Conservation (phyloP, 1,139 yeast genomes). For the Magnusiomyces paraingens region DNA sequence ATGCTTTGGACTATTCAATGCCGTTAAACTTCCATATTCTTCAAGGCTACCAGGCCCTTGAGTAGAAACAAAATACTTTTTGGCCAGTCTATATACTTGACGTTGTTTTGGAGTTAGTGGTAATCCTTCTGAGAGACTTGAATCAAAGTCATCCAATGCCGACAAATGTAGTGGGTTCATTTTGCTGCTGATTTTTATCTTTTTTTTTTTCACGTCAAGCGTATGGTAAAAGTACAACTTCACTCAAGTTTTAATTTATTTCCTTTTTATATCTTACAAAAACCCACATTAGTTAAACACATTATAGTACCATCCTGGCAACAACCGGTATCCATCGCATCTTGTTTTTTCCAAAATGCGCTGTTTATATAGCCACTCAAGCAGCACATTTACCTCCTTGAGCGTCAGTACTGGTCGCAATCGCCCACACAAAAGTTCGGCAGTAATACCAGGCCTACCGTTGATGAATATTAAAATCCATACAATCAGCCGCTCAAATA, state of each 20-base stretch:
- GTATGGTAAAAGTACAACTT: not conserved
- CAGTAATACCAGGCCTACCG: slow-evolving; percentile 53
- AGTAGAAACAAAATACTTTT: not conserved
- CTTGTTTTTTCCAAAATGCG: slow-evolving; percentile 36
- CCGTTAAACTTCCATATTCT: too few relatives aligned
- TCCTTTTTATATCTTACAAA: not conserved
- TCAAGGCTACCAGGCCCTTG: too few relatives aligned
- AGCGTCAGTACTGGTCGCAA: slow-evolving; percentile 41
- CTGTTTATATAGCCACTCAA: slow-evolving; percentile 52
- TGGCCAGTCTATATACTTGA: slow-evolving; percentile 1
- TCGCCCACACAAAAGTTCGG: slow-evolving; percentile 32
- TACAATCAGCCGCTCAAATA: slow-evolving; percentile 56
- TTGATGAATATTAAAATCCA: slow-evolving; percentile 48
- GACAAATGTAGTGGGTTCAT: not conserved
- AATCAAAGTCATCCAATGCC: not conserved
- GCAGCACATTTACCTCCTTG: slow-evolving; percentile 45
- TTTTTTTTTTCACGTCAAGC: not conserved
- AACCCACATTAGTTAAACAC: not conserved
- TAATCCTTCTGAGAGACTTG: not conserved
- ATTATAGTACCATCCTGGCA: slow-evolving; percentile 46
- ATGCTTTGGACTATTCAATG: too few relatives aligned
- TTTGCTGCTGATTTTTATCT: not conserved
- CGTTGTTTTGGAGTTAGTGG: not conserved
- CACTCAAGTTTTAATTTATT: not conserved
- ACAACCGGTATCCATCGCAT: slow-evolving; percentile 45